Evolutionary conservation across 305 asterid species (phyloP), one percentile per base, ranked within the genome.

Genomic region (Fraxinus greggii): DNA sequence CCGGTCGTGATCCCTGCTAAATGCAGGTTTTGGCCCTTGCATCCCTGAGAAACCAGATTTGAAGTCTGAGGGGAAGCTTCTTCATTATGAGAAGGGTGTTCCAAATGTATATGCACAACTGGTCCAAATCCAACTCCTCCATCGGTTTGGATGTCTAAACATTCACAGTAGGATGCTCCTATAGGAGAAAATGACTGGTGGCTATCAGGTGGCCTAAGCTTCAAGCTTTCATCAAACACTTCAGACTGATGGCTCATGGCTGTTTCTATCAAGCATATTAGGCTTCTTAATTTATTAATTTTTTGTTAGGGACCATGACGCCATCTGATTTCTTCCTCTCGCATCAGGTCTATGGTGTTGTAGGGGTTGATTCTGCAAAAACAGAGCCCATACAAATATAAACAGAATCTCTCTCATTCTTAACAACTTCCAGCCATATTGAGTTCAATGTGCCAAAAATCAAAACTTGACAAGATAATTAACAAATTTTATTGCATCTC

Each of bases 1-100:
- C 98, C 98, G 88, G 86, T 90, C 89, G 76, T 61, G 81, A 78
- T 89, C 94, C 84, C 77, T 80, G 83, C 83, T 83, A 26, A 78
- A 77, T 29, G 83, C 83, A 36, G 90, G 84, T 79, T 83, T 87
- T 33, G 89, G 78, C 72, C 45, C 89, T 70, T 70, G 89, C 42
- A 61, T 70, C 32, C 80, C 91, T 0, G 92, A 87, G 3, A 83
- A 79, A 8, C 5, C 5, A 23, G 69, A 23, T 10, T 21, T 21
- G 15, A 28, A 36, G 83, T 78, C 78, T 81, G 84, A 4, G 87
- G 87, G 9, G 88, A 84, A 17, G 86, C 88, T 79, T 67, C 86
- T 81, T 31, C 78, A 84, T 38, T 90, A 92, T 8, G 78, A 45
- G 31, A 74, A 51, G 17, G 86, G 80, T 23, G 74, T 76, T 77